phyloP scores from a whole-genome alignment of 2,329 filamentous ascomycete species.

The Talaromyces amestolkiae region DNA sequence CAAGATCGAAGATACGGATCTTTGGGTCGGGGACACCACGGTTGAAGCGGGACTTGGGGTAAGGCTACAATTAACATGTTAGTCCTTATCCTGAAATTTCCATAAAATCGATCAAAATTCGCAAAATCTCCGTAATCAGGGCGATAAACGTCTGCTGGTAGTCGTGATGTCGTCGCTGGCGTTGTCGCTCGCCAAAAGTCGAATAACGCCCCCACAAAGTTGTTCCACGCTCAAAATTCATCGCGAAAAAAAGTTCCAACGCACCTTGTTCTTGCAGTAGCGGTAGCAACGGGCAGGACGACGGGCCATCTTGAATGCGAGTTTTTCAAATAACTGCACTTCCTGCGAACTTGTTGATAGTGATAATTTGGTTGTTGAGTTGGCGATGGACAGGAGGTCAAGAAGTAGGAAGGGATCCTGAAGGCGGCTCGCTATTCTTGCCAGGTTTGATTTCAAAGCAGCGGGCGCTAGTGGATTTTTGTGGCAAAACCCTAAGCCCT shows the following conservation, averaged over 20 bases:
- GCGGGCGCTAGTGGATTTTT: constrained; percentile 31
- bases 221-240: not conserved
- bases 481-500: constrained; percentile 47
- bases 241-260: constrained; percentile 36
- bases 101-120: not conserved
- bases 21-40: constrained; percentile 85
- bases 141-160: too few species aligned
- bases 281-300: constrained; percentile 99
- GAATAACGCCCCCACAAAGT: constrained; percentile 29
- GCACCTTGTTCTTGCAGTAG: constrained; percentile 99
- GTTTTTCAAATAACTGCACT: constrained; percentile 42
- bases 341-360: constrained; percentile 42
- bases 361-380: not conserved
- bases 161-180: not conserved
- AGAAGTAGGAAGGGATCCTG: constrained; percentile 24
- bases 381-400: constrained; percentile 32
- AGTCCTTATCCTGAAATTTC: not conserved
- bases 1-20: constrained; percentile 97
- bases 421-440: constrained; percentile 25
- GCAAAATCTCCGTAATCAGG: not conserved
- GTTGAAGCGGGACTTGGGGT: constrained; percentile 99
- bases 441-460: constrained; percentile 45
- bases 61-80: constrained; percentile 60
- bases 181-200: constrained; percentile 14
- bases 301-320: constrained; percentile 89